Percentiles rank a stretch among this genome's conserved stretches.
phyloP scores from a whole-genome alignment of 2,329 filamentous ascomycete genomes.

The Xylaria sp. region DNA sequence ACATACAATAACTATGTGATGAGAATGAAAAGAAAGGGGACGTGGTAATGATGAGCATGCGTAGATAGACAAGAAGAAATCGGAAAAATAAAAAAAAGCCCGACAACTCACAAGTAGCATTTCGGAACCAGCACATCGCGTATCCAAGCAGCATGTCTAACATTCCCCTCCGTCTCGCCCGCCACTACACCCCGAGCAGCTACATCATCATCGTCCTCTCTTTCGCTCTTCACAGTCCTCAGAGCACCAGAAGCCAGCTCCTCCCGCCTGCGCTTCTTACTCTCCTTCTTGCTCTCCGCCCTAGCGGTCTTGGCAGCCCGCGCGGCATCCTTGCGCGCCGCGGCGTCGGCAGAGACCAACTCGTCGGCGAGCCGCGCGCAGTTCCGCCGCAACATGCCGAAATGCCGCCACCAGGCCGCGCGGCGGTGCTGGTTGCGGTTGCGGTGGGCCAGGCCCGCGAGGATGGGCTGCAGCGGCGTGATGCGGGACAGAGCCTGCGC shows the following conservation, averaged over 20 bases:
- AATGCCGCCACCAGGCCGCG: slow-evolving; percentile 81
- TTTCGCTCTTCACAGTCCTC: slow-evolving; percentile 9
- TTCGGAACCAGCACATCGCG: slow-evolving; percentile 53
- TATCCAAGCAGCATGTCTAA: slow-evolving; percentile 53
- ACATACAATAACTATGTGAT: background rate
- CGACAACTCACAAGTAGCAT: slow-evolving; percentile 57
- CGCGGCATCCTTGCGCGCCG: slow-evolving; percentile 25
- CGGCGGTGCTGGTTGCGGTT: slow-evolving; percentile 91
- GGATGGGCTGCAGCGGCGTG: slow-evolving; percentile 56
- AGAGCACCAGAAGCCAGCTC: slow-evolving; percentile 37
- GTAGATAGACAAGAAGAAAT: background rate
- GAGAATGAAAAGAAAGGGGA: background rate
- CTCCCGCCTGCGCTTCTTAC: slow-evolving; percentile 54
- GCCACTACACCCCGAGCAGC: slow-evolving; percentile 8
- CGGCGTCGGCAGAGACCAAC: slow-evolving; percentile 44
- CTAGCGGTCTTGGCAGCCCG: slow-evolving; percentile 34
- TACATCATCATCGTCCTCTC: background rate
- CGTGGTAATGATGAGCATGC: background rate
- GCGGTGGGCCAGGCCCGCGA: slow-evolving; percentile 80
- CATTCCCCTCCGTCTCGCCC: slow-evolving; percentile 26
- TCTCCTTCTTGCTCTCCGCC: slow-evolving; percentile 52
- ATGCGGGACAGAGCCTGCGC: slow-evolving; percentile 43
- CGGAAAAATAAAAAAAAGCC: background rate
- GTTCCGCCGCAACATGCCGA: slow-evolving; percentile 76
- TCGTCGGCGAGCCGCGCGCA: slow-evolving; percentile 63